phyloP scores from a whole-genome alignment of 495 filamentous ascomycete genomes.

The Glutinoglossum americanum region DNA sequence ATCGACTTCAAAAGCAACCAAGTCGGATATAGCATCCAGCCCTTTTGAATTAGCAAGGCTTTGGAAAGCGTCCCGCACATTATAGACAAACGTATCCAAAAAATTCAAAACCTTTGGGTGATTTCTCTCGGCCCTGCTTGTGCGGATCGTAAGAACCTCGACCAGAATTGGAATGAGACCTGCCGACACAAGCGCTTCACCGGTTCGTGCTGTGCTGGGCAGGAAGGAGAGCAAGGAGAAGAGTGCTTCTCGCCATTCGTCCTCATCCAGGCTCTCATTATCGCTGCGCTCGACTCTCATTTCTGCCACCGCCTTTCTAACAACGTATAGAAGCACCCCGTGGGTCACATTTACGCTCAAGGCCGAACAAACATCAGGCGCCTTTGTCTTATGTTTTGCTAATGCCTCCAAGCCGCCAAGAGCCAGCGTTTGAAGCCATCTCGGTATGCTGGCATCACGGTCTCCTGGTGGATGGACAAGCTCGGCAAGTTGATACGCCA shows the following conservation, averaged over 20 bases:
- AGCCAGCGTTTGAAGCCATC: conserved; percentile 63
- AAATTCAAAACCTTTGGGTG: conserved; percentile 65
- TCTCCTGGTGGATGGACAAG: conserved; percentile 59
- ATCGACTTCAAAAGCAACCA: conserved; percentile 62
- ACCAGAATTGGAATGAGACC: conserved; percentile 76
- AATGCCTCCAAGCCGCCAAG: conserved; percentile 63
- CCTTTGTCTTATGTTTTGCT: conserved; percentile 51
- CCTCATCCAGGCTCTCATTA: conserved; percentile 28
- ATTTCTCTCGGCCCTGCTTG: conserved; percentile 57
- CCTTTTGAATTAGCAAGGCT: conserved; percentile 58
- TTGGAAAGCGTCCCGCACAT: conserved; percentile 57
- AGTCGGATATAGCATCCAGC: conserved; percentile 64
- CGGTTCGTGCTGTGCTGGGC: conserved; percentile 44
- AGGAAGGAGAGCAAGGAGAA: conserved; percentile 65
- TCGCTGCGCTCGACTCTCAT: conserved; percentile 37
- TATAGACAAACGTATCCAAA: conserved; percentile 68
- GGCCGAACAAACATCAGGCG: conserved; percentile 62
- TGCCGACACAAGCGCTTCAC: conserved; percentile 56
- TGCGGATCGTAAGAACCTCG: conserved; percentile 70
- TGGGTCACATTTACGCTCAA: conserved; percentile 88
- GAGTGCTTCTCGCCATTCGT: conserved; percentile 75
- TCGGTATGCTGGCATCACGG: conserved; percentile 39
- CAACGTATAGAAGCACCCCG: conserved; percentile 82
- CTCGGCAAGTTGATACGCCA: conserved; percentile 81
- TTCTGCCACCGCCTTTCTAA: conserved; percentile 71